Conservation (phyloP, 2,329 filamentous ascomycete species). For the Dendrostoma leiphaemia region DNA sequence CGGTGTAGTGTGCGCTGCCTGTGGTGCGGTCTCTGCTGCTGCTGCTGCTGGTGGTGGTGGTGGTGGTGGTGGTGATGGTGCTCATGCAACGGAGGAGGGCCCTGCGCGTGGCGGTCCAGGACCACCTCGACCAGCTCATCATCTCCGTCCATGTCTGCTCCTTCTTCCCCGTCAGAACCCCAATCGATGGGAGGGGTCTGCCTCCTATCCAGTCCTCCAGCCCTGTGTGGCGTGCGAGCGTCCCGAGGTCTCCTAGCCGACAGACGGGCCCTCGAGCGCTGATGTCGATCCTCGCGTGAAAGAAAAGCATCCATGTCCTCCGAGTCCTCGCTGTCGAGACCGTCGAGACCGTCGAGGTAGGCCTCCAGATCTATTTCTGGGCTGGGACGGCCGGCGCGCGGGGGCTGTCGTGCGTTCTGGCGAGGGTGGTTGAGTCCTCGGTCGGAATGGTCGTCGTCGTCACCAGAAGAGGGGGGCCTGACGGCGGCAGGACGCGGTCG, state of each 20-base stretch:
- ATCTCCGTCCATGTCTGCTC: constrained; percentile 6
- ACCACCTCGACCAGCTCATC: constrained; percentile 17
- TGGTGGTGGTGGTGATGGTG: constrained; percentile 19
- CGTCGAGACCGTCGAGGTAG: too few species aligned
- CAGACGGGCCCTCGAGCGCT: neutral
- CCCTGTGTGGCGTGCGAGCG: neutral
- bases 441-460: neutral
- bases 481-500: neutral
- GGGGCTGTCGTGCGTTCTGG: neutral
- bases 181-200: neutral
- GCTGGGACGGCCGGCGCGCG: neutral
- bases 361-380: neutral
- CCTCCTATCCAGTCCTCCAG: neutral
- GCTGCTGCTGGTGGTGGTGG: constrained; percentile 15
- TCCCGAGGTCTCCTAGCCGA: neutral
- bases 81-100: constrained; percentile 4
- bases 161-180: neutral
- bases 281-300: neutral
- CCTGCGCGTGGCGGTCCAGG: constrained; percentile 1
- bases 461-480: neutral
- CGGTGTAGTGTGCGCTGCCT: neutral
- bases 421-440: neutral
- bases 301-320: neutral
- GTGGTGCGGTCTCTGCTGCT: constrained; percentile 1
- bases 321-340: constrained; percentile 1